phyloP scores from a whole-genome alignment of 2,329 filamentous ascomycete genomes.

The Venturia aucupariae region DNA sequence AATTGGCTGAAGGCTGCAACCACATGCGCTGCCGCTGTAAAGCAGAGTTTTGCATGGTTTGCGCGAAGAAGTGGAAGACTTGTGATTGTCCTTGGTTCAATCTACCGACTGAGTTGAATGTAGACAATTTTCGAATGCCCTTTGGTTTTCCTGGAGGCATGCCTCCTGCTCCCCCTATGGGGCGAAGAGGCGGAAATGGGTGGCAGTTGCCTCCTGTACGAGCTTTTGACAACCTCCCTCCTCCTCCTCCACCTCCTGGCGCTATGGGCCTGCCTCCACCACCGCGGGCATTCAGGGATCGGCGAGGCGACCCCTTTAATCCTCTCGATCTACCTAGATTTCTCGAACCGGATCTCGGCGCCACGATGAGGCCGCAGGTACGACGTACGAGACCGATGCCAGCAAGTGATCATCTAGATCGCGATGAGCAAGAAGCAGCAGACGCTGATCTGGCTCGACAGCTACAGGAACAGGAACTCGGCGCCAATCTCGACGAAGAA shows the following conservation, averaged over 20 bases:
- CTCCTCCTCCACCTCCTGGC: slow-evolving; percentile 16
- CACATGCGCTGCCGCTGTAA: slow-evolving; percentile 78
- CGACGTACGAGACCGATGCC: neutral
- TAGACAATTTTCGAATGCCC: slow-evolving; percentile 45
- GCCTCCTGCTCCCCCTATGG: slow-evolving; percentile 15
- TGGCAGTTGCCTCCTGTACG: neutral
- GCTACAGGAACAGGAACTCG: slow-evolving; percentile 36
- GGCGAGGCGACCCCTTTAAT: neutral
- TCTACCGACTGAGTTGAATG: slow-evolving; percentile 44
- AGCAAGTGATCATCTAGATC: slow-evolving; percentile 20
- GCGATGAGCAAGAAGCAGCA: slow-evolving; percentile 35
- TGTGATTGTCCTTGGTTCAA: slow-evolving; percentile 79
- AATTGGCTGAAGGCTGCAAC: slow-evolving; percentile 74
- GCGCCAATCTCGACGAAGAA: neutral
- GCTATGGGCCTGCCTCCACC: neutral
- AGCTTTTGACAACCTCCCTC: neutral
- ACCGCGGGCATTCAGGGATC: neutral
- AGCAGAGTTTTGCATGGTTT: slow-evolving; percentile 81
- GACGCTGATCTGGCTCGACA: slow-evolving; percentile 44
- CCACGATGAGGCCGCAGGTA: neutral
- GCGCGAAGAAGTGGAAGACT: slow-evolving; percentile 70
- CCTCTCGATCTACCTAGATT: neutral
- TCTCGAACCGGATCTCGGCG: neutral
- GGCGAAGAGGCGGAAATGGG: neutral
- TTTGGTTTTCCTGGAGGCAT: slow-evolving; percentile 23